phyloP scores from a whole-genome alignment of 768 basidiomycete genomes.

The Leccinum incarnatum region DNA sequence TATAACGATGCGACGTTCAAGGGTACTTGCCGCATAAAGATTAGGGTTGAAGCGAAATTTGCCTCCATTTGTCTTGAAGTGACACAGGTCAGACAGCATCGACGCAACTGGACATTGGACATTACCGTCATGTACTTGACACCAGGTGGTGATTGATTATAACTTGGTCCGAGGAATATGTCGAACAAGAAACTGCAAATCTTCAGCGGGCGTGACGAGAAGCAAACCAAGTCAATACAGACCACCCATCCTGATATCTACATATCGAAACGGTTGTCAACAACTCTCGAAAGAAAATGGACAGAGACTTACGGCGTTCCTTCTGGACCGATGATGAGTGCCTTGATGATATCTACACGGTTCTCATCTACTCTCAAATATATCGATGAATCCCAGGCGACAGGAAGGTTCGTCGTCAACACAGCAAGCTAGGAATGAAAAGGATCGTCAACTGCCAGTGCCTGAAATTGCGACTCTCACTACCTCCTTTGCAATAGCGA shows the following conservation, averaged over 20 bases:
- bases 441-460: conserved; percentile 7
- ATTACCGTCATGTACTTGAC: conserved; percentile 65
- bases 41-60: conserved; percentile 94
- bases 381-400: conserved; percentile 92
- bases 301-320: conserved; percentile 74
- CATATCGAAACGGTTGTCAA: conserved; percentile 7
- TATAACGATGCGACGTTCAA: neutral
- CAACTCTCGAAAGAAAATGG: neutral
- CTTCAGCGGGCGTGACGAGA: conserved; percentile 4
- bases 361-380: conserved; percentile 92
- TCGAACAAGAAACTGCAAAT: conserved; percentile 70
- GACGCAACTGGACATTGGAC: neutral
- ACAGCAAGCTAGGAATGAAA: conserved; percentile 71
- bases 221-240: conserved; percentile 23
- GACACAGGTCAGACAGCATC: conserved; percentile 9
- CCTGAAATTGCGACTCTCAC: neutral
- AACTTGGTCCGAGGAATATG: conserved; percentile 86
- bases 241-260: conserved; percentile 93
- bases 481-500: conserved; percentile 95
- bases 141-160: conserved; percentile 81
- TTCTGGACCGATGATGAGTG: conserved; percentile 89
- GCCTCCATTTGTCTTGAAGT: conserved; percentile 72
- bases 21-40: conserved; percentile 71
- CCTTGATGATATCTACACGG: conserved; percentile 89
- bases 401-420: conserved; percentile 90